Evolutionary conservation across 148 eudicot genomes (phyloP), one percentile per base, ranked within the genome.

Genomic region (Vaccinium macrocarpon): DNA sequence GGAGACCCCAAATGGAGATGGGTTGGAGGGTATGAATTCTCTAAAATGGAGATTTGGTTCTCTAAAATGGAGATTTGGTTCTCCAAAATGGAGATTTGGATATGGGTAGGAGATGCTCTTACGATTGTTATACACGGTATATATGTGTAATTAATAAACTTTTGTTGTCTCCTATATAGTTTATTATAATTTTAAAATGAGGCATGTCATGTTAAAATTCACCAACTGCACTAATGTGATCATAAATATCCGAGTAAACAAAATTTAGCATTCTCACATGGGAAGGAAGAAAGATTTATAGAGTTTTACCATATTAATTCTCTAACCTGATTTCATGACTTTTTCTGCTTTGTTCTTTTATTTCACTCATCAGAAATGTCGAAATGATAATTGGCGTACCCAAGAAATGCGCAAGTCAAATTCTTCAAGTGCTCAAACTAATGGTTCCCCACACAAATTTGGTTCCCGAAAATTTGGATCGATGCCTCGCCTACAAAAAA

Each of bases 371-470:
- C 64, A 82, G 80, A 82, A 82, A 73, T 82, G 79, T 38, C 84
- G 84, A 55, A 52, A 82, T 29, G 84, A 53, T 56, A 82, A 53
- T 32, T 82, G 84, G 79, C 84, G 71, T n/a, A 29, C 66, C 71
- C 79, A 52, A 53, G 62, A 82, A 42, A 38, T 52, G 6, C 71
- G 82, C 49, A 80, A 57, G 38, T 12, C 27, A 51, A 38, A 19
- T 56, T 23, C 71, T 56, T 46, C 50, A 0, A 2, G 21, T 32
- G 32, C 38, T 21, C 23, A 16, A 15, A 35, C 38, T 25, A 80
- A 38, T 6, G 52, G 49, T 5, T 38, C 51, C 62, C 51, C 14
- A 5, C 9, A 38, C 68, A 82, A 55, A 23, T 18, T 73, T 23
- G 32, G 29, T 73, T 35, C 66, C 25, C 75, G 80, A 46, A 82